Evolutionary conservation across 768 basidiomycete species (phyloP), one percentile per base, ranked within the genome.

Genomic region (Naganishia randhawae): DNA sequence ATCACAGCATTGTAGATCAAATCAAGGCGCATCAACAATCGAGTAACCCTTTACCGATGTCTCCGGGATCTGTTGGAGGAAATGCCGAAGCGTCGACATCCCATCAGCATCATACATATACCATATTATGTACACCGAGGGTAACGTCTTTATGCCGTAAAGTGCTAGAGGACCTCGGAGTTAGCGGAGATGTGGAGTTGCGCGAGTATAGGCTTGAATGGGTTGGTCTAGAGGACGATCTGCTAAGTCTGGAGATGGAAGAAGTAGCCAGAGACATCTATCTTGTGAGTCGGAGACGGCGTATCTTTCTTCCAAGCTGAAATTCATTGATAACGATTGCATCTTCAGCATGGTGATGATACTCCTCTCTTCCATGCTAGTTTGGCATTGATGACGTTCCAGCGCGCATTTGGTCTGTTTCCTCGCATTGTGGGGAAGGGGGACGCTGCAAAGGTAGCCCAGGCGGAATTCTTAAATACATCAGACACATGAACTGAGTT

Each of bases 151-250:
- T 98, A 9, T 91, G 94, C 63, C 85, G 87, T 37, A 86, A 88
- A 66, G 87, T 93, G 71, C 81, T 99, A 50, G 93, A 97, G 75
- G 94, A 98, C 77, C 90, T 96, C 75, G 96, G 95, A n/a, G 94
- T 99, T 0, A 84, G 94, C 17, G 96, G 96, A n/a, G 94, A 97
- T 74, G 84, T 99, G 51, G 87, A 85, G 9, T 85, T 98, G 27
- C 52, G 52, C 22, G 67, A 91, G 32, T 95, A 92, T 80, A 91
- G 91, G 77, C 84, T 99, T 27, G 92, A 94, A 73, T 91, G 97
- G 73, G 92, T 98, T 70, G 92, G 94, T 17, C 75, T 98, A 41
- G 94, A 94, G 67, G 88, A 91, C 19, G 96, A 99, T 78, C 86
- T 97, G 67, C 81, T 98, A 35, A 96, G 92, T 2, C 81, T 99